Conservation (phyloP, 352 stramenopile species). For the Phytopythium aichiense region DNA sequence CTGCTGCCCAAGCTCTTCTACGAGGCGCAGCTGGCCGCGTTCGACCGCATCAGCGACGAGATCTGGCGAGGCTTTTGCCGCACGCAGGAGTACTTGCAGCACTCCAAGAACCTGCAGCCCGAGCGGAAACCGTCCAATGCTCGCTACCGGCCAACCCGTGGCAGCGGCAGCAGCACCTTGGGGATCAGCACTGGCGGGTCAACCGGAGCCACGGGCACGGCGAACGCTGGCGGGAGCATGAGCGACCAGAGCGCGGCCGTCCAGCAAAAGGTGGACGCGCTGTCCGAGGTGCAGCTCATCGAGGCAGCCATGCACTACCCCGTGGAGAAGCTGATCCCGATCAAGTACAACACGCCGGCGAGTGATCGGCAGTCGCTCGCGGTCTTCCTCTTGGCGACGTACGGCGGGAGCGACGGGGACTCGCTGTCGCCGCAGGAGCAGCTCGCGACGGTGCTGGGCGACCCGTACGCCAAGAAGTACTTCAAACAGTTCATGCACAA, state of each 20-base stretch:
- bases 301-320: conserved; percentile 69
- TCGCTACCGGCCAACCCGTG: not conserved
- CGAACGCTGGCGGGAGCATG: not conserved
- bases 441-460: conserved; percentile 41
- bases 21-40: conserved; percentile 51
- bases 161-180: not conserved
- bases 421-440: conserved; percentile 43
- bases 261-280: conserved; percentile 48
- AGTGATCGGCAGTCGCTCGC: conserved; percentile 11
- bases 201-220: conserved; percentile 10
- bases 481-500: conserved; percentile 76
- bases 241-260: conserved; percentile 42
- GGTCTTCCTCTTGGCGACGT: conserved; percentile 11
- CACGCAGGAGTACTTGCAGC: conserved; percentile 67
- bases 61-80: conserved; percentile 68
- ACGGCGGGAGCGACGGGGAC: conserved; percentile 18
- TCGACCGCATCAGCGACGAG: conserved; percentile 60
- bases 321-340: conserved; percentile 66
- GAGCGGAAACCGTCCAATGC: conserved; percentile 14
- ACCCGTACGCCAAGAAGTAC: conserved; percentile 66
- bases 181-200: not conserved
- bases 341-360: conserved; percentile 18
- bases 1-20: conserved; percentile 70
- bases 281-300: conserved; percentile 73
- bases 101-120: conserved; percentile 38